Evolutionary conservation across 2,329 filamentous ascomycete genomes (phyloP).

Genomic region (Botrytis pseudocinerea): DNA sequence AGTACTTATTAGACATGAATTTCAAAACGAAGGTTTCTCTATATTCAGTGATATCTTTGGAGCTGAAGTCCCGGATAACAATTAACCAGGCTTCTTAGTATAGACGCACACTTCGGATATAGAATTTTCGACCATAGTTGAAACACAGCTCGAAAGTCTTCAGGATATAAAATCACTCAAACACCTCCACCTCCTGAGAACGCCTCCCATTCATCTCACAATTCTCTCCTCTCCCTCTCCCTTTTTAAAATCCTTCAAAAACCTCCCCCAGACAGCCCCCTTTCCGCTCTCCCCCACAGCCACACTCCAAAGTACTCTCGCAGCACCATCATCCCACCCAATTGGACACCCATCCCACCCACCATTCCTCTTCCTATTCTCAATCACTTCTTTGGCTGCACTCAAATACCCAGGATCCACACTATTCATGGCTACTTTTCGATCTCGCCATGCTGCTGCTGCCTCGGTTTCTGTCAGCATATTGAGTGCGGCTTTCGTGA

Average conservation of each 20-base stretch:
- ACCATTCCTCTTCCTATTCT: not conserved
- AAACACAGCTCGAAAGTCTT: no score
- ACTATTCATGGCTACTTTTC: slow-evolving; percentile 28
- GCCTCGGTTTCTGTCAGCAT: slow-evolving; percentile 32
- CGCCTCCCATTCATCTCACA: not conserved
- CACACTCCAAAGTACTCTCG: slow-evolving; percentile 28
- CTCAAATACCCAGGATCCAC: slow-evolving; percentile 32
- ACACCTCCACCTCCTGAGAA: not conserved
- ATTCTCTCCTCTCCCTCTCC: slow-evolving; percentile 22
- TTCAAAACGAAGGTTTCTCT: no score
- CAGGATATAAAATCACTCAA: not conserved
- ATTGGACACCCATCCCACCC: slow-evolving; percentile 26
- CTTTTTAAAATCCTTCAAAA: slow-evolving; percentile 29
- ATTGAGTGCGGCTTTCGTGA: slow-evolving; percentile 32
- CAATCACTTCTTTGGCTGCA: slow-evolving; percentile 26
- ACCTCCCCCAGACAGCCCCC: slow-evolving; percentile 27
- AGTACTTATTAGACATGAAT: no score
- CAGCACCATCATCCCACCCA: slow-evolving; percentile 32
- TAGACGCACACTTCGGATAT: no score
- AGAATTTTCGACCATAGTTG: not conserved
- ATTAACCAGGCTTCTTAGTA: no score
- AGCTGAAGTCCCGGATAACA: no score
- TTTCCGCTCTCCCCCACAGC: slow-evolving; percentile 27
- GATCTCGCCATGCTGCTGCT: slow-evolving; percentile 25
- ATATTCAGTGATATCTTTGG: no score